Base-by-base conservation (phyloP, 2,329 filamentous ascomycete species). In the Dactylella cylindrospora region DNA sequence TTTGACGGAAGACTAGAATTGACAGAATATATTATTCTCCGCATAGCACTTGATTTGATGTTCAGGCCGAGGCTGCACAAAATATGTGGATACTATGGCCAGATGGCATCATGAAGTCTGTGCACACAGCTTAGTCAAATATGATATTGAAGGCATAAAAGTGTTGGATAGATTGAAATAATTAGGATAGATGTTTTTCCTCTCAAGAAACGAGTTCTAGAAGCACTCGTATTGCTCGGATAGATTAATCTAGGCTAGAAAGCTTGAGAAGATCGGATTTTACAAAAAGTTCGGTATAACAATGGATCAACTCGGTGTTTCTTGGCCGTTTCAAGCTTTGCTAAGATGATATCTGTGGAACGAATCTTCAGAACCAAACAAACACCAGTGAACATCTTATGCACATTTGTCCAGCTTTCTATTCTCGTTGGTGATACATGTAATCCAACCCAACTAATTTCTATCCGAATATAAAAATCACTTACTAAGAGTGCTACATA, bases 11-110 rank as follows among this genome's bases (percentile, higher is more conserved):
- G 10, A 20, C 5, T 13, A 19, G 22, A 3, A 6, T 46, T 50
- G 52, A 57, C 29, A 57, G 22, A 31, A 17, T 17, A 50, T 50
- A 49, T 57, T 57, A 57, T 57, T 57, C 44, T 57, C 52, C 52
- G 52, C 26, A 25, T 43, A n/a, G n/a, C n/a, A n/a, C n/a, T 43
- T 31, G 32, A 36, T 46, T n/a, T 33, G 35, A 4, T 12, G 8
- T 29, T 12, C 25, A n/a, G 44, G 13, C 10, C 9, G 28, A 52
- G 39, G 23, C n/a, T 9, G 23, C 22, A 19, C 22, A 41, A 40
- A 46, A 23, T 26, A 54, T 15, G 28, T 46, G 33, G 32, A 54
- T 39, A 10, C 15, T 25, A 9, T 40, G 2, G 23, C 8, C n/a
- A n/a, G 17, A 45, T 55, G 51, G 47, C 41, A 47, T 47, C 51